Evolutionary conservation across 495 filamentous ascomycete species (phyloP).

Genomic region (Lepidopterella palustris): DNA sequence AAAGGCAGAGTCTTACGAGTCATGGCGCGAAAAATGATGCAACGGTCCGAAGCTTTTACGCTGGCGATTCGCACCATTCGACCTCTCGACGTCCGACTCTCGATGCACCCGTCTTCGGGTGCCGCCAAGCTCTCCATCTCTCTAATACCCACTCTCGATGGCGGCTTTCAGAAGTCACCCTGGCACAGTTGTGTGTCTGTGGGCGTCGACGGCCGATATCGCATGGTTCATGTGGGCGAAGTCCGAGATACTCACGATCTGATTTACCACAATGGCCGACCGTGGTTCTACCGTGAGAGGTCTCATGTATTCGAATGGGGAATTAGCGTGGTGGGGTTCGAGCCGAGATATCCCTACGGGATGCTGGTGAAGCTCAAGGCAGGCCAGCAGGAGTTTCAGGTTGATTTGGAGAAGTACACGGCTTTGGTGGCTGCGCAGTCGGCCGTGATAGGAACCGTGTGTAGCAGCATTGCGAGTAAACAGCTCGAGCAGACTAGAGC

Average conservation of each 20-base stretch:
- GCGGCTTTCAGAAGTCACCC: slow-evolving; percentile 34
- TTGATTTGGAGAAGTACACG: too few relatives aligned
- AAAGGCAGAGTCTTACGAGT: not conserved
- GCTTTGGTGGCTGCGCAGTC: too few relatives aligned
- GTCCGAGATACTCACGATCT: slow-evolving; percentile 41
- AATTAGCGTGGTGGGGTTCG: slow-evolving; percentile 31
- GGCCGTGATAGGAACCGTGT: too few relatives aligned
- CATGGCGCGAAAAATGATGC: slow-evolving; percentile 14
- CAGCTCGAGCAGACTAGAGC: too few relatives aligned
- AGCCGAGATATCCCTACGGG: slow-evolving; percentile 43
- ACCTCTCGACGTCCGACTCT: slow-evolving; percentile 6
- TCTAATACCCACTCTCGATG: slow-evolving; percentile 27
- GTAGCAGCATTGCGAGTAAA: too few relatives aligned
- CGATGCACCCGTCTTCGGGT: slow-evolving; percentile 17
- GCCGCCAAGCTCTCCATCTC: slow-evolving; percentile 20
- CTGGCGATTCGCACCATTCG: slow-evolving; percentile 4
- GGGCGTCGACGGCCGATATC: slow-evolving; percentile 37
- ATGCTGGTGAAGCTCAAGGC: too few relatives aligned
- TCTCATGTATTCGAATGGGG: slow-evolving; percentile 36
- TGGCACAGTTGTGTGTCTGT: slow-evolving; percentile 42
- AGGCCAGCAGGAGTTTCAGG: too few relatives aligned
- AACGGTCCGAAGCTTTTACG: not conserved
- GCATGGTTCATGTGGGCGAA: slow-evolving; percentile 37
- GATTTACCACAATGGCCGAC: slow-evolving; percentile 38
- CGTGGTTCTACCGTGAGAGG: slow-evolving; percentile 39